These are phyloP conservation scores for Pichia cephalocereana DNA, from an alignment of 805 yeast genomes.

Conservation along the genomic window DNA sequence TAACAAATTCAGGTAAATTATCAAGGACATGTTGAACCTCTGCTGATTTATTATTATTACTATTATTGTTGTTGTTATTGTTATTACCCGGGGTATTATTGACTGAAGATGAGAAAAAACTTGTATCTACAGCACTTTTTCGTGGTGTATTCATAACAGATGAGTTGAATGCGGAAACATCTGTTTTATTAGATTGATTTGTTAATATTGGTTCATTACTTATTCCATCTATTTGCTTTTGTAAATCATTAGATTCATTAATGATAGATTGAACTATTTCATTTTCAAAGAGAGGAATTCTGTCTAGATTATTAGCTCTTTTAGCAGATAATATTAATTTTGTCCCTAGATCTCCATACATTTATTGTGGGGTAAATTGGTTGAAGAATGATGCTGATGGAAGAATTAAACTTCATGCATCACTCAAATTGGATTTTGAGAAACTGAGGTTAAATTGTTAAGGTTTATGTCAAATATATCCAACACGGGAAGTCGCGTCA, in stretches of 20 bases:
- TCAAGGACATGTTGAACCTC: conserved; percentile 27
- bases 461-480: too few relatives aligned
- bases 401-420: too few relatives aligned
- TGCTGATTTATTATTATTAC: not conserved
- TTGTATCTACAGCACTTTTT: not conserved
- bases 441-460: too few relatives aligned
- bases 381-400: too few relatives aligned
- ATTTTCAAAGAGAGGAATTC: conserved; percentile 61
- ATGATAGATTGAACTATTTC: conserved; percentile 61
- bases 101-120: conserved; percentile 5
- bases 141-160: conserved; percentile 5
- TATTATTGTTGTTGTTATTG: not conserved
- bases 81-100: not conserved
- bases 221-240: conserved; percentile 39
- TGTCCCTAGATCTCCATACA: conserved; percentile 86
- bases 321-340: conserved; percentile 84
- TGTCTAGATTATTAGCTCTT: conserved; percentile 56
- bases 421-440: too few relatives aligned
- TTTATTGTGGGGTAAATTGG: conserved; percentile 18
- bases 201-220: conserved; percentile 10
- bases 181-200: not conserved
- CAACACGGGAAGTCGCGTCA: too few relatives aligned
- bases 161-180: not conserved
- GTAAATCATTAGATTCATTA: conserved; percentile 60
- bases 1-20: conserved; percentile 59